phyloP scores from a whole-genome alignment of 2,329 filamentous ascomycete genomes.

The Aspergillus luchuensis region DNA sequence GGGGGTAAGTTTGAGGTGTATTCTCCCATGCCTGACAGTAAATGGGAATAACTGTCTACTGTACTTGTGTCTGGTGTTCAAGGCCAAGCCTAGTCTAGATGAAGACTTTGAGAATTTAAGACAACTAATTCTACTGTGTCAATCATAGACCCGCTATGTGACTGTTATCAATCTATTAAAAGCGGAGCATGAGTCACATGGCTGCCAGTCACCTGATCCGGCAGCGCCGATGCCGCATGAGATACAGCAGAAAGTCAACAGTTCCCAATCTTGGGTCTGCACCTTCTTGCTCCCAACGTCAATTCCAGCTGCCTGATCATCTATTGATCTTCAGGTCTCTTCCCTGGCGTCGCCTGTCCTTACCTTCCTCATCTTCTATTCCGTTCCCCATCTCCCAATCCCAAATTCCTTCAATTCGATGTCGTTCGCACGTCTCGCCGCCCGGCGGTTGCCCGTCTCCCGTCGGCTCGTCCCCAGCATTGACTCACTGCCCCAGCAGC shows the following conservation, averaged over 20 bases:
- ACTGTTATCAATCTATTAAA: no score
- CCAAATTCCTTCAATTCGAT: conserved; percentile 15
- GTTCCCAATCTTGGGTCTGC: background rate
- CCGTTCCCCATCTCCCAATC: background rate
- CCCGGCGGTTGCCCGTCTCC: conserved; percentile 38
- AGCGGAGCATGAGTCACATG: background rate
- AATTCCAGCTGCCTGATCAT: no score
- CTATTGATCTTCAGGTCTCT: background rate
- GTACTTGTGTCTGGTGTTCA: no score
- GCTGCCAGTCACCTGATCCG: background rate
- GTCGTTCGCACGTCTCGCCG: conserved; percentile 38
- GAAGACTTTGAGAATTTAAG: no score
- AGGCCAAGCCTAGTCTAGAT: no score
- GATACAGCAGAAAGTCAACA: background rate
- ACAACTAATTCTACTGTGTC: no score
- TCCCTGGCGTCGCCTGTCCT: background rate
- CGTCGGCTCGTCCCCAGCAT: conserved; percentile 32
- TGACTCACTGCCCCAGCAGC: conserved; percentile 37
- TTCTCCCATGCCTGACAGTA: no score
- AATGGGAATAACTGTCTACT: no score
- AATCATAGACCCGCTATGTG: no score
- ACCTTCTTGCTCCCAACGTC: no score
- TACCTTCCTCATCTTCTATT: background rate
- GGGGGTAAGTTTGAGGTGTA: no score
- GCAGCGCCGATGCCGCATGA: background rate